Evolutionary conservation across 2,329 filamentous ascomycete species (phyloP), one percentile per base, ranked within the genome.

Genomic region (Coccinonectria pachysandricola): DNA sequence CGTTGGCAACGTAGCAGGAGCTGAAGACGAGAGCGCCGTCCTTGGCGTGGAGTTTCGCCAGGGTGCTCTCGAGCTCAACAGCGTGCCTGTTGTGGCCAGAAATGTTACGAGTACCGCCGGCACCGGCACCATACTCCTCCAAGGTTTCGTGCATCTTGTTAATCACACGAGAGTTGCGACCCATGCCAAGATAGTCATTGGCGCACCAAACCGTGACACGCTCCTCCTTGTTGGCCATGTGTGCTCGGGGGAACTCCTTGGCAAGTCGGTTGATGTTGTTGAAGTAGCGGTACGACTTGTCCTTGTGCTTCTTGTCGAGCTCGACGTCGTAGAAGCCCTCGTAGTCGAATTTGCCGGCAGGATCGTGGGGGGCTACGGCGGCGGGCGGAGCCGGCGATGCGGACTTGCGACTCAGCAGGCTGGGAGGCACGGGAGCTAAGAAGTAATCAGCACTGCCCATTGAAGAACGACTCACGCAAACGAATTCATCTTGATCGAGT

Each of bases 251-350:
- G 38, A 98, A 98, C 40, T 96, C 85, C 62, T 91, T 84, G 41
- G 91, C 91, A 35, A 98, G 70, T 18, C 91, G 86, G 53, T 98
- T 98, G 75, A 98, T 98, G 67, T 98, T 98, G 71, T 98, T 98
- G 68, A 98, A 98, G 66, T 96, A 96, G 51, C 91, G 84, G 65
- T 98, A 98, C 27, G 87, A 95, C 65, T 95, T 96, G 70, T 98
- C 91, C 69, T 93, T 87, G 71, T 94, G 91, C 66, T 98, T 98
- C 73, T 95, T 96, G 46, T 95, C 85, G 43, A 98, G 62, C 57
- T 98, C 88, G 35, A 64, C 64, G 40, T 78, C 63, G 62, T 96
- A 98, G 59, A 95, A 98, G 23, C 57, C 72, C 48, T 94, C 77
- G 50, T 98, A 98, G 57, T 96, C 71, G 58, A 95, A 98, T 48